Evolutionary conservation across 2,329 filamentous ascomycete genomes (phyloP).

Genomic region (Cladosporium sp.): DNA sequence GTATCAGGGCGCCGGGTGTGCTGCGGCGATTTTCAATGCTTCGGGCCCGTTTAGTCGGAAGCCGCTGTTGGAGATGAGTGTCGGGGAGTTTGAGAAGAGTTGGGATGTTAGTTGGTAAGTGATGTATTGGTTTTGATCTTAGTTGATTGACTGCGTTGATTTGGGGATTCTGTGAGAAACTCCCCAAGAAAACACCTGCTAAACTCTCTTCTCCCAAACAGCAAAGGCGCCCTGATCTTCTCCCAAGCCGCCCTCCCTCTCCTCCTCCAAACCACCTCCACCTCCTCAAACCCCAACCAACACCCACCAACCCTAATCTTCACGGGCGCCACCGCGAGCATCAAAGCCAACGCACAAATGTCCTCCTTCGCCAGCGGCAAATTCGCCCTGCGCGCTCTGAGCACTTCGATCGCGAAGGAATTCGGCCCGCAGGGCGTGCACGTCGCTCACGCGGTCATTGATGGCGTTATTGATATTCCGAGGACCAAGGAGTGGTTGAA

Average conservation of each 20-base stretch:
- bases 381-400: constrained; percentile 69
- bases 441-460: constrained; percentile 75
- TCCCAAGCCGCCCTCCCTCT: constrained; percentile 66
- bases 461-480: constrained; percentile 80
- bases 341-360: constrained; percentile 67
- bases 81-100: constrained; percentile 51
- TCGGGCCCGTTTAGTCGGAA: constrained; percentile 55
- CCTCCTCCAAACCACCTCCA: constrained; percentile 45
- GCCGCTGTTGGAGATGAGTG: constrained; percentile 56
- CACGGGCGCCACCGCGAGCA: constrained; percentile 77
- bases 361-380: constrained; percentile 72
- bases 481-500: constrained; percentile 58
- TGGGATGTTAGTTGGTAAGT: constrained; percentile 48
- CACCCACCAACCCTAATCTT: constrained; percentile 77
- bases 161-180: too few species aligned
- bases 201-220: constrained; percentile 26
- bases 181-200: too few species aligned
- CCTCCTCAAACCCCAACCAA: constrained; percentile 44
- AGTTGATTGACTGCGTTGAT: neutral
- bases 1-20: constrained; percentile 43
- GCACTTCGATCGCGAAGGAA: constrained; percentile 72
- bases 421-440: constrained; percentile 82
- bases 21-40: constrained; percentile 68
- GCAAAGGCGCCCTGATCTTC: constrained; percentile 70
- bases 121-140: neutral